phyloP scores from a whole-genome alignment of 768 basidiomycete genomes.

The Chlorophyllum brunneum region DNA sequence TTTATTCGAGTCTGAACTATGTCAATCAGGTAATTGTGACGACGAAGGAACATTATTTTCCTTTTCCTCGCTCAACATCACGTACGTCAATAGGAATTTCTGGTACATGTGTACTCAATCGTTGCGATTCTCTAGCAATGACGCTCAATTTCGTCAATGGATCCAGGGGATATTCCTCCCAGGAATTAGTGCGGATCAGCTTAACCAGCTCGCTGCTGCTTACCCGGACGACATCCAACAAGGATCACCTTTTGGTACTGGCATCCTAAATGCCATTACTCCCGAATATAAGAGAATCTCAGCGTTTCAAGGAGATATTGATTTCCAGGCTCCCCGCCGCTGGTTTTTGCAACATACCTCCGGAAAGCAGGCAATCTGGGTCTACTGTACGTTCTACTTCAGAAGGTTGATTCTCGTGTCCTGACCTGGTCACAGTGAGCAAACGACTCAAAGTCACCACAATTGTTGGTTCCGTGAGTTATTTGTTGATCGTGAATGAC shows the following conservation, averaged over 20 bases:
- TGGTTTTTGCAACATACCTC: conserved; percentile 37
- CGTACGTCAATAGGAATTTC: conserved; percentile 28
- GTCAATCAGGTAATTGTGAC: conserved; percentile 43
- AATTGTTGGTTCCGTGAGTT: conserved; percentile 40
- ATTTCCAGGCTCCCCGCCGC: conserved; percentile 46
- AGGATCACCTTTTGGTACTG: conserved; percentile 54
- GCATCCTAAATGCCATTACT: conserved; percentile 35
- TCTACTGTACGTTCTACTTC: conserved; percentile 28
- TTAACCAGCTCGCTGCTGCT: conserved; percentile 24
- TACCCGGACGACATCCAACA: conserved; percentile 36
- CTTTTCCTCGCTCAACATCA: conserved; percentile 43
- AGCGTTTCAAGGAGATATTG: conserved; percentile 44
- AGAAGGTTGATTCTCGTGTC: not conserved
- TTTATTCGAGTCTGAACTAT: not conserved
- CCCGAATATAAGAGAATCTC: conserved; percentile 46
- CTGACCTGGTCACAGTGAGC: conserved; percentile 28
- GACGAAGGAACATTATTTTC: conserved; percentile 60
- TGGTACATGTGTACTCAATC: not conserved
- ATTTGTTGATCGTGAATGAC: not conserved
- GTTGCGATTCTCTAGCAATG: conserved; percentile 18
- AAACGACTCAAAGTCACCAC: conserved; percentile 39
- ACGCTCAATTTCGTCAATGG: conserved; percentile 19
- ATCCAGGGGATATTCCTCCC: conserved; percentile 27
- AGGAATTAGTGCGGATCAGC: conserved; percentile 21
- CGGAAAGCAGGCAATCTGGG: conserved; percentile 35